phyloP scores from a whole-genome alignment of 192 early-diverging fungal genomes.

The Geranomyces variabilis region DNA sequence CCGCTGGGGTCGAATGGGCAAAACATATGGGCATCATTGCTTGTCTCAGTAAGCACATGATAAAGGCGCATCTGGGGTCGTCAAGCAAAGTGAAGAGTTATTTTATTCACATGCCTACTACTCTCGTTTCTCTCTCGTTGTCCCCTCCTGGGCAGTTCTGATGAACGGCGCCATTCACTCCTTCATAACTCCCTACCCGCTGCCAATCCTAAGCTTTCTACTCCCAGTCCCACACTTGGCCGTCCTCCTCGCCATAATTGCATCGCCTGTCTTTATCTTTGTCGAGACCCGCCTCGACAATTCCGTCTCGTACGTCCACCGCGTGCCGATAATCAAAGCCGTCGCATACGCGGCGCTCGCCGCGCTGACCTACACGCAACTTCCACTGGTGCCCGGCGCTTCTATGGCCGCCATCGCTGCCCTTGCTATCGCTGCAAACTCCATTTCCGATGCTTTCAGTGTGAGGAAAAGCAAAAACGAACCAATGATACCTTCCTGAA shows the following conservation, averaged over 20 bases:
- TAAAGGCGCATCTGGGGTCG: too few relatives aligned
- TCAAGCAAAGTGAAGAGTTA: too few relatives aligned
- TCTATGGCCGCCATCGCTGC: neutral
- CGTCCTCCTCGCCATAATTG: neutral
- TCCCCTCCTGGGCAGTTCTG: neutral
- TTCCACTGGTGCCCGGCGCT: neutral
- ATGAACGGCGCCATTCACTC: slow-evolving; percentile 4
- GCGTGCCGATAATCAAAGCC: neutral
- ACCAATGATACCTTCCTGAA: slow-evolving; percentile 2
- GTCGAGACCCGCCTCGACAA: neutral
- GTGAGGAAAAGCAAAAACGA: neutral
- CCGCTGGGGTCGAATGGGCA: neutral
- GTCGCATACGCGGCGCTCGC: neutral
- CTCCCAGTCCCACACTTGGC: neutral
- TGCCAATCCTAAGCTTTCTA: neutral
- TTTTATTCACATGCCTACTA: neutral
- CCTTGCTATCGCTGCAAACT: neutral
- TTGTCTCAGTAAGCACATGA: neutral
- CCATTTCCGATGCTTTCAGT: neutral
- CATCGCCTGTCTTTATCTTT: neutral
- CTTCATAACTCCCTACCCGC: neutral
- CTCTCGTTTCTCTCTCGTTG: neutral
- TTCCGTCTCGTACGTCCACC: neutral
- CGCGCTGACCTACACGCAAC: neutral
- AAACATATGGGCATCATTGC: slow-evolving; percentile 1